Evolutionary conservation across 2,329 filamentous ascomycete genomes (phyloP), one percentile per base, ranked within the genome.

Genomic region (Neonectria neomacrospora): DNA sequence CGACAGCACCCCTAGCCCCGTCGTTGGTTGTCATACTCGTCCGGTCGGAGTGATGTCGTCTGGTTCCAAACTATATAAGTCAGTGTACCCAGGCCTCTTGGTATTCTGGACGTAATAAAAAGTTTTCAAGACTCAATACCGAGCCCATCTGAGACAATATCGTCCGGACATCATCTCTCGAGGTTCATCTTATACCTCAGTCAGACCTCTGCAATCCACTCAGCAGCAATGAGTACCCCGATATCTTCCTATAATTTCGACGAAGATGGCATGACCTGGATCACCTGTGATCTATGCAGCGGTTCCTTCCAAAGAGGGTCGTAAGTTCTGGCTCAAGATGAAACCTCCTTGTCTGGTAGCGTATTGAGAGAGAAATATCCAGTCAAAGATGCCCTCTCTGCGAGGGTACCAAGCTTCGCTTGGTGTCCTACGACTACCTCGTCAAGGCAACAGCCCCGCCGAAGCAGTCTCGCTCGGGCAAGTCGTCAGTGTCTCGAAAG

Each of bases 261-360:
- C 51, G 67, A 71, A 12, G 37, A 71, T 41, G 64, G 64, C 44
- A 71, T 71, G 69, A 71, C 69, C 16, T 71, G 66, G 69, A 71
- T 72, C 48, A 72, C 70, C 9, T 72, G 70, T 34, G 67, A 72
- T 58, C 41, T 71, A 16, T 72, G 70, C 58, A 64, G 61, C 14
- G 70, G 70, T 16, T 72, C 70, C 3, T 72, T 72, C 34, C 65
- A 68, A 23, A 67, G 70, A 12, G 50, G 54, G 34, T 60, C 58
- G 70, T 72, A 52, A 18, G 70, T 64, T 26, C 42, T 23, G 11
- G 6, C 41, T 18, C n/a, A 28, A 6, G 41, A 26, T 10, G 5
- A 39, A 14, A 26, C 12, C 11, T 52, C 34, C 14, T 3, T 7
- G 53, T 10, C 50, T 56, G 39, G 30, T 2, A 8, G 14, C 23